Evolutionary conservation across 2,329 filamentous ascomycete species (phyloP), one percentile per base, ranked within the genome.

Genomic region (Ceratocystis lukuohia): DNA sequence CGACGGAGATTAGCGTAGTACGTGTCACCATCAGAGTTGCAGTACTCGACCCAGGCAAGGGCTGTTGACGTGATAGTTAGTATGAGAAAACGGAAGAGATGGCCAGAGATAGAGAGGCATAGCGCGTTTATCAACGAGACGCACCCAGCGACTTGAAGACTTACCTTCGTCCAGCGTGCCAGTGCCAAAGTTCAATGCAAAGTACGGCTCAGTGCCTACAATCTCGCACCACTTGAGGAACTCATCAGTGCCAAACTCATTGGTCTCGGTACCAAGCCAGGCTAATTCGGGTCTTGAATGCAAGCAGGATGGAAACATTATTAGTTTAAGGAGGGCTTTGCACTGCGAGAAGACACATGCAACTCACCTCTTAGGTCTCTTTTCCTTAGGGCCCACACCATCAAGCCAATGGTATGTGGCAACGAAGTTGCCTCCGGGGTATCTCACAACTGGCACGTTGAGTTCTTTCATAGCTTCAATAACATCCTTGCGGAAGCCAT

Each of bases 361-460:
- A 25, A 65, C 72, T 70, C 62, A 76, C 74, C 73, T 72, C 45
- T 72, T 72, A 62, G 88, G 88, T 59, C 90, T 80, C 71, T 85
- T 78, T 25, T 90, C 87, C 69, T 78, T 81, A 0, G 89, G 89
- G 1, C 90, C 89, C 69, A 95, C 80, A 8, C 89, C 89, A 74
- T 94, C 89, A 62, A 86, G 79, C 89, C 90, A 94, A 77, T 92
- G 88, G 74, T 93, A 94, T 0, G 89, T 93, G 3, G 89, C 89
- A 57, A 86, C 83, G 74, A 93, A 94, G 75, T 94, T 95, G 61
- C 89, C 89, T 15, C 89, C 90, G 1, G 89, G 89, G 72, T 93
- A 94, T 61, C 89, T 81, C 25, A 92, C 84, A 46, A 92, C 88
- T 15, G 89, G 89, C 46, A 89, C 82, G 65, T 88, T 82, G 65